Base-by-base conservation (phyloP, 805 yeast genomes). In the Ogataea pignaliae region DNA sequence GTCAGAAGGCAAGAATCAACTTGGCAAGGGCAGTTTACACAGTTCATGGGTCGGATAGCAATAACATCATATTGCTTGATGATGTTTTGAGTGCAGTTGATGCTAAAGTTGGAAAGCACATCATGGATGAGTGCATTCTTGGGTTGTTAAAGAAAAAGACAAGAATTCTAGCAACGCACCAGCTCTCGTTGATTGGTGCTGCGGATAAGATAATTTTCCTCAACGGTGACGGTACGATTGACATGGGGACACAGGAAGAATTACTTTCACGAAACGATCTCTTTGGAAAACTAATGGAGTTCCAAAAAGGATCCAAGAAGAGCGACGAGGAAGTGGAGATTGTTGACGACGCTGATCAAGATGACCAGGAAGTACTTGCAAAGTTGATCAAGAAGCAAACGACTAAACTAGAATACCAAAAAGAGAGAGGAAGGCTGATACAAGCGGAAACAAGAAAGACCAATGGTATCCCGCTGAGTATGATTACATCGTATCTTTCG, bases 161-260 rank as follows among this genome's bases (percentile, higher is more conserved):
- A 0, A 72, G 93, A 54, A 55, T 88, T 10, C 69, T 88, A 55
- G 95, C 95, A 2, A 88, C 96, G 0, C 96, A 88, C 61, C 95
- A 88, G 60, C 68, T 88, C 40, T 78, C 88, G 6, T 68, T 88
- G 47, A 75, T 88, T 48, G 78, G 77, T 16, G 65, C 73, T 43
- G 93, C 95, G 14, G 88, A 83, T 59, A 71, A 83, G 38, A 67
- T 88, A 29, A 71, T 88, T 11, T 85, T 83, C 48, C 63, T 88
- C 52, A 77, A 80, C 53, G 79, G 84, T 15, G 85, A 83, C 42
- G 81, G 88, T 0, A 55, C 75, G 0, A 65, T 84, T 29, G 78
- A 74, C 37, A 62, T 78, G 31, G 96, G 90, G 12, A 73, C 85
- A 0, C 68, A 76, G 16, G 74, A 69, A 0, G 83, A 83, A 41